Base-by-base conservation (phyloP, 305 asterid species). In the Plantago rigida region DNA sequence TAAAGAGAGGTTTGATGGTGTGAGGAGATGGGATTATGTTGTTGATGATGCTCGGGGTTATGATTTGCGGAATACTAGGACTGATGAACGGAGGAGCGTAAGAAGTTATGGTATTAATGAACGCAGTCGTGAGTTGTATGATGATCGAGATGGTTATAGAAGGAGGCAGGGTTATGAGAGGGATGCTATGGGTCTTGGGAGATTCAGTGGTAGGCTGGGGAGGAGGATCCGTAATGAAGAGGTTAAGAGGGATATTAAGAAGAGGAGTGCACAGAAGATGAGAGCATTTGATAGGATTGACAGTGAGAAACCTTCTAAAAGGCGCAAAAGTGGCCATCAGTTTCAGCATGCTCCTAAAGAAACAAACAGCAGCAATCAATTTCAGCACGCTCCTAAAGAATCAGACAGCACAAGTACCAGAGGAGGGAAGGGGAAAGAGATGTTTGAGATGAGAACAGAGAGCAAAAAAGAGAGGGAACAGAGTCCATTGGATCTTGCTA, bases 401-500 rank as follows among this genome's bases (percentile, higher is more conserved):
- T 56, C 55, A 56, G 62, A 64, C 71, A 45, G 61, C 51, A 65
- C 44, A 36, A 69, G 69, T 62, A 65, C 63, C 47, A 77, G 69
- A 71, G 79, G 68, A 69, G 82, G 78, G 66, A 77, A 75, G 67
- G 78, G 65, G 45, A 77, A 69, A 53, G 77, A 76, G 70, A 72
- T 56, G 44, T 58, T 47, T 66, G 71, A 71, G 53, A 60, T 56
- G 9, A 58, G 69, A 58, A 60, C 47, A 57, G 88, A 69, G 66
- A 82, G 34, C 54, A 71, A 67, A 48, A 74, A 74, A 71, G 81
- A 67, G 69, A 77, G 80, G 74, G 85, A 79, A 70, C 70, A 76
- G 64, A 79, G 82, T 66, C 81, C 84, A 13, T 61, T 82, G 81
- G 86, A 90, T 62, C 96, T 87, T 76, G 80, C 83, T 69, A 86